Conservation (phyloP, 139 green algal species). For the Chlamydomonas eustigma region DNA sequence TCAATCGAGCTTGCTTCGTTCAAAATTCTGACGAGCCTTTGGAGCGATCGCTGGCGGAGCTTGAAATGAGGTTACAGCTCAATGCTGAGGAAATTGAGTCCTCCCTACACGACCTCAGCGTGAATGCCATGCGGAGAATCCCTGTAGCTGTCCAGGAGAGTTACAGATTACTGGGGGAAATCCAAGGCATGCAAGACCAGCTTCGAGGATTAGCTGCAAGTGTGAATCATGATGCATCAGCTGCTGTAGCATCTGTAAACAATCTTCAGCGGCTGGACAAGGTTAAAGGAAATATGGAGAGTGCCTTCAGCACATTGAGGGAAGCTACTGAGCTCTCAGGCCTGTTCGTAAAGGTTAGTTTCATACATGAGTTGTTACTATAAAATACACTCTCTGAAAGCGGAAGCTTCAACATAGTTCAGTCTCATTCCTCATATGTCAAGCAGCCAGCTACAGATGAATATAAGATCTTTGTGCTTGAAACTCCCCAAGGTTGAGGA, state of each 20-base stretch:
- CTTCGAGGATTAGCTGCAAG: conserved; percentile 18
- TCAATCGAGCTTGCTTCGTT: conserved; percentile 48
- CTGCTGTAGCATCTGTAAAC: conserved; percentile 14
- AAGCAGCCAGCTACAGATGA: too few relatives aligned
- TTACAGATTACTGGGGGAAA: conserved; percentile 40
- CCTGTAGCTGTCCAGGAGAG: conserved; percentile 83
- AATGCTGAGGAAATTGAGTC: conserved; percentile 71
- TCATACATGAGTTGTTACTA: background rate
- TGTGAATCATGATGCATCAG: conserved; percentile 25
- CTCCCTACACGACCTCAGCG: conserved; percentile 57
- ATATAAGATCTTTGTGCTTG: too few relatives aligned
- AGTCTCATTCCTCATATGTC: too few relatives aligned
- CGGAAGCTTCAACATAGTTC: too few relatives aligned
- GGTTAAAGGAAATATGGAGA: conserved; percentile 80
- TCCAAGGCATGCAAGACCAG: conserved; percentile 38
- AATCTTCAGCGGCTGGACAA: conserved; percentile 49
- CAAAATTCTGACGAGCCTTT: conserved; percentile 41
- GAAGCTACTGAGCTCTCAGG: conserved; percentile 84
- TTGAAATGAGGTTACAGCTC: conserved; percentile 83
- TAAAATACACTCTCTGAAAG: too few relatives aligned
- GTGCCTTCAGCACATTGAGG: conserved; percentile 73
- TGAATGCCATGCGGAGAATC: conserved; percentile 64
- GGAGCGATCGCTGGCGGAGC: conserved; percentile 68
- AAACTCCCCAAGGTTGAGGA: conserved; percentile 73
- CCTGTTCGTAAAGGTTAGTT: conserved; percentile 62